Evolutionary conservation across 1,284 basidiomycete species (phyloP).

Genomic region (Cutaneotrichosporon sp.): DNA sequence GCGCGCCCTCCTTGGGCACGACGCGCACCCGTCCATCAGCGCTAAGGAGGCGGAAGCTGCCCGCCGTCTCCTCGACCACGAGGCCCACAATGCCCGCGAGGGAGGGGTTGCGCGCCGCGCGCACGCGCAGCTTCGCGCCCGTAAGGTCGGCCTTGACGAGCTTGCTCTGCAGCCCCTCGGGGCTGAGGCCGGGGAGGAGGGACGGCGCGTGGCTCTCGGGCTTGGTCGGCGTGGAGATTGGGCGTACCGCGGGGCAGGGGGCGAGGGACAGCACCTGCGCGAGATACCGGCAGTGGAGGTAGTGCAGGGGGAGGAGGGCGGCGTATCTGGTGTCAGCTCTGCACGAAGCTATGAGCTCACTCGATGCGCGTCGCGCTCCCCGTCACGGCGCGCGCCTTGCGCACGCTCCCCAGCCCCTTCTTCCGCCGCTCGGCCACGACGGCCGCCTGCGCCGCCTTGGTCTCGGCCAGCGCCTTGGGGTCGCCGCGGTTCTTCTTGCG

Average conservation of each 20-base stretch:
- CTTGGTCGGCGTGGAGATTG: background rate
- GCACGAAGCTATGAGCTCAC: too few relatives aligned
- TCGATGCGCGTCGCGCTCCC: constrained; percentile 26
- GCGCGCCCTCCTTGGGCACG: constrained; percentile 53
- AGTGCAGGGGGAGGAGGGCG: constrained; percentile 44
- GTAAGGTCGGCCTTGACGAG: constrained; percentile 57
- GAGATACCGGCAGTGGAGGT: constrained; percentile 47
- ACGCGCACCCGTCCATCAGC: constrained; percentile 39
- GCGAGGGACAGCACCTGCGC: constrained; percentile 35
- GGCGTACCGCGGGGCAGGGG: constrained; percentile 1
- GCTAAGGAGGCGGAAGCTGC: constrained; percentile 53
- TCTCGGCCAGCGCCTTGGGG: constrained; percentile 14
- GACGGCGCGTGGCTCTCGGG: background rate
- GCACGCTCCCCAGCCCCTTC: constrained; percentile 13
- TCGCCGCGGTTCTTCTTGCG: constrained; percentile 39
- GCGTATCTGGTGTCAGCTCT: constrained; percentile 41
- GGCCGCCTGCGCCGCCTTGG: constrained; percentile 23
- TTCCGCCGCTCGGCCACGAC: constrained; percentile 9
- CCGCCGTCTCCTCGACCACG: constrained; percentile 56
- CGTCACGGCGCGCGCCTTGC: constrained; percentile 23
- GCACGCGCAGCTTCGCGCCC: constrained; percentile 45
- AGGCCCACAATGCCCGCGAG: constrained; percentile 51
- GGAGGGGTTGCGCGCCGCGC: constrained; percentile 40
- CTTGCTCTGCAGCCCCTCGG: constrained; percentile 44
- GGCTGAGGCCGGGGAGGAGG: constrained; percentile 33